Conservation (phyloP, 352 stramenopile genomes). For the Halophytophthora polymorphica region DNA sequence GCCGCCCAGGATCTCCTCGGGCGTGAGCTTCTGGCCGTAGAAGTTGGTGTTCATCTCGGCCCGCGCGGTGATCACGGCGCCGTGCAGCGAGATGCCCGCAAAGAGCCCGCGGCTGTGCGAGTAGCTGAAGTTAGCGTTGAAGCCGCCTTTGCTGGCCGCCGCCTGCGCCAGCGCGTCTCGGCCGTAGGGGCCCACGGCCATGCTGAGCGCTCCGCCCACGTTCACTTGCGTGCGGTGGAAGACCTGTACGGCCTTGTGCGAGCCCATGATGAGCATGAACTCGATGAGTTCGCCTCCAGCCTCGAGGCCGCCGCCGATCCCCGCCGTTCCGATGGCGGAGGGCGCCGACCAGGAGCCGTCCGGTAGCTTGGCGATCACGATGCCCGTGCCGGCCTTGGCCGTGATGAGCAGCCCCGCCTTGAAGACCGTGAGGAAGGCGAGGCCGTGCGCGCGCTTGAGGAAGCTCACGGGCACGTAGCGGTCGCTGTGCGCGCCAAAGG, state of each 20-base stretch:
- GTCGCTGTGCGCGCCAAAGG: constrained; percentile 68
- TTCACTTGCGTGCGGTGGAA: constrained; percentile 90
- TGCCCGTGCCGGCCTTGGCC: constrained; percentile 75
- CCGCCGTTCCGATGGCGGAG: constrained; percentile 91
- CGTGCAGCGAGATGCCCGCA: constrained; percentile 91
- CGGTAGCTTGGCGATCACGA: constrained; percentile 89
- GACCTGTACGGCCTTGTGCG: constrained; percentile 87
- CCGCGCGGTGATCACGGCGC: constrained; percentile 88
- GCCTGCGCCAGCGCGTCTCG: constrained; percentile 81
- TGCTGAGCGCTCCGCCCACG: constrained; percentile 89
- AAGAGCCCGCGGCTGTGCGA: constrained; percentile 92
- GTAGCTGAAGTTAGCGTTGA: constrained; percentile 94
- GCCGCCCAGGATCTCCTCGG: constrained; percentile 72
- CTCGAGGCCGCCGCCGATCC: constrained; percentile 85
- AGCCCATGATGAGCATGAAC: constrained; percentile 95
- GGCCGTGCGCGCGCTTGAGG: constrained; percentile 74
- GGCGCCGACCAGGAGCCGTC: constrained; percentile 90
- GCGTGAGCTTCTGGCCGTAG: constrained; percentile 87
- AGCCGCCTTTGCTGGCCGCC: constrained; percentile 56
- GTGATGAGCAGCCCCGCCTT: constrained; percentile 84
- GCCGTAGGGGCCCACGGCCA: constrained; percentile 90
- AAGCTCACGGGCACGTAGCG: constrained; percentile 77
- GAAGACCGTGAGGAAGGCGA: constrained; percentile 85
- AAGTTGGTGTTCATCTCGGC: constrained; percentile 95
- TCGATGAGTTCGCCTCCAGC: constrained; percentile 91